A percentile compares a stretch with the other conserved stretches of the same genome.
Evolutionary conservation across 2,329 filamentous ascomycete species (phyloP).

Genomic region (Ophiostoma pallidulum): DNA sequence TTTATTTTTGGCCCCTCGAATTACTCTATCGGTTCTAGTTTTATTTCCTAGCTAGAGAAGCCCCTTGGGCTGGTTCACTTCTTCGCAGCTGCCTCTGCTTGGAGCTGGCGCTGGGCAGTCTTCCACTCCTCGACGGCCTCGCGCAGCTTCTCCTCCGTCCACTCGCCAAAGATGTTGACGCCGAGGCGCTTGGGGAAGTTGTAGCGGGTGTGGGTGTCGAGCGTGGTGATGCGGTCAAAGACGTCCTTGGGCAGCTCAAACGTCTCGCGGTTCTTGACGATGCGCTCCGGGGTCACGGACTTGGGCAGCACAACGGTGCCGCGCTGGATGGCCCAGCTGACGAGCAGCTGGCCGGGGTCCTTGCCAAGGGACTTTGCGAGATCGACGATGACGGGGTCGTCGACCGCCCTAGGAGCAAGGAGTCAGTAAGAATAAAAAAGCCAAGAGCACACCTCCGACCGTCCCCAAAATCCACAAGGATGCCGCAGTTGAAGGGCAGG

Average conservation of each 20-base stretch:
- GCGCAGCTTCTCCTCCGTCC: conserved; percentile 3
- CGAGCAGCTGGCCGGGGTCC: conserved; percentile 62
- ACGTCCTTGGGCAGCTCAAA: conserved; percentile 44
- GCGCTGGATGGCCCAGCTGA: conserved; percentile 80
- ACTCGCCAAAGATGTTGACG: conserved; percentile 33
- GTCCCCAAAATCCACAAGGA: no score
- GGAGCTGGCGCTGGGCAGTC: background rate
- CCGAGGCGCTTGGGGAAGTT: conserved; percentile 39
- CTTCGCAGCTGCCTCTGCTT: background rate
- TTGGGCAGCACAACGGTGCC: conserved; percentile 71
- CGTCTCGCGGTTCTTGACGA: conserved; percentile 44
- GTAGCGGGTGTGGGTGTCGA: conserved; percentile 48
- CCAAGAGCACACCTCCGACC: no score
- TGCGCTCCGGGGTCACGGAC: conserved; percentile 42
- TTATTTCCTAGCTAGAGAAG: no score
- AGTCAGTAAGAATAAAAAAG: no score
- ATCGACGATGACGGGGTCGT: conserved; percentile 3
- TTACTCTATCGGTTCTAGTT: no score
- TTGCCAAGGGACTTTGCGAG: conserved; percentile 8
- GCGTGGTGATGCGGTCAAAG: conserved; percentile 41
- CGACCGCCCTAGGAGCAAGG: background rate
- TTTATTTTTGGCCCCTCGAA: no score
- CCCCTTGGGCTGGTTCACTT: no score
- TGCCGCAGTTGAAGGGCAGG: no score
- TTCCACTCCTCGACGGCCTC: conserved; percentile 11